Evolutionary conservation across 495 filamentous ascomycete genomes (phyloP).

Genomic region (Lophiotrema nucula): DNA sequence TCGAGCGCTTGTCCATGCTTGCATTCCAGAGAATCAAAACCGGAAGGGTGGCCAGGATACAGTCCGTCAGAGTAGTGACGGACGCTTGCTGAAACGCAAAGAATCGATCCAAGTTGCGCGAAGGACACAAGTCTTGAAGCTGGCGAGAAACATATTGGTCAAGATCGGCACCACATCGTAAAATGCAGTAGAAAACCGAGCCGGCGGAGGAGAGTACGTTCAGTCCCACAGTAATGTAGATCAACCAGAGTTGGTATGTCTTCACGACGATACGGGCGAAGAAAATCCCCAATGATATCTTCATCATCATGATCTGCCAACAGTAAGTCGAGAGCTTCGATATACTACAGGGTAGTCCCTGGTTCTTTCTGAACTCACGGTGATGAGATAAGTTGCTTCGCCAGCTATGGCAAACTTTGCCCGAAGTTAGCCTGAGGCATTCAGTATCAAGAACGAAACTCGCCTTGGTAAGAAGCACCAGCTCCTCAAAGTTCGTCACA

Average conservation of each 20-base stretch:
- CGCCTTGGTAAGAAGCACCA: conserved; percentile 21
- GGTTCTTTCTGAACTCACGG: neutral
- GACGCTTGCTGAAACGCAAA: conserved; percentile 35
- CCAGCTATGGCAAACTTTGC: conserved; percentile 32
- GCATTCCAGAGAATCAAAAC: conserved; percentile 36
- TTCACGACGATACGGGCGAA: conserved; percentile 38
- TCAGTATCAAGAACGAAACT: conserved; percentile 4
- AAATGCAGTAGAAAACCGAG: conserved; percentile 37
- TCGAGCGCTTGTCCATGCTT: conserved; percentile 35
- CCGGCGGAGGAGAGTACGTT: conserved; percentile 24
- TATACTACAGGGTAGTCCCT: neutral
- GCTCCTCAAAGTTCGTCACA: conserved; percentile 6
- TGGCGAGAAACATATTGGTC: conserved; percentile 27
- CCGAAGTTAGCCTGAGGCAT: neutral
- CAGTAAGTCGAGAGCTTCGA: neutral
- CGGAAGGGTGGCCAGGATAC: conserved; percentile 35
- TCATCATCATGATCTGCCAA: conserved; percentile 31
- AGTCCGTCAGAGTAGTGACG: conserved; percentile 36
- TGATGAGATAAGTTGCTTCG: conserved; percentile 32
- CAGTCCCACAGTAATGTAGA: conserved; percentile 32
- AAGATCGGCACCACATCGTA: conserved; percentile 36
- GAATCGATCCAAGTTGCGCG: conserved; percentile 13
- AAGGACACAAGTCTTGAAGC: conserved; percentile 29
- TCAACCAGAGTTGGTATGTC: conserved; percentile 31
- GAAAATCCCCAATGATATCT: conserved; percentile 42